Conservation (phyloP, 805 yeast genomes). For the Candida ovalis region DNA sequence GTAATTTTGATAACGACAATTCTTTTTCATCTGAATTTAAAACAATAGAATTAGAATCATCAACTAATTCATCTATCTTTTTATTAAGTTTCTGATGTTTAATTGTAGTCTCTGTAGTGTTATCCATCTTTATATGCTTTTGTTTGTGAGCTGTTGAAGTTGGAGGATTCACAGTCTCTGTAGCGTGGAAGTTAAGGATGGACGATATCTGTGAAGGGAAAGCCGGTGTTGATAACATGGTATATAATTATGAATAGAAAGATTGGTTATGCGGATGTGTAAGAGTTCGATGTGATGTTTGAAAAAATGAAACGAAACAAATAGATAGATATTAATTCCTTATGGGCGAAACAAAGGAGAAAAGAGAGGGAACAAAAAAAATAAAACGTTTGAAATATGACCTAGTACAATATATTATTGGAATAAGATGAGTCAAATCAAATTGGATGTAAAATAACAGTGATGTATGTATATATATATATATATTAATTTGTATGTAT, state of each 20-base stretch:
- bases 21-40: slow-evolving; percentile 16
- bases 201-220: slow-evolving; percentile 15
- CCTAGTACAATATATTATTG: too few relatives aligned
- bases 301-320: too few relatives aligned
- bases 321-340: not conserved
- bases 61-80: not conserved
- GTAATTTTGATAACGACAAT: slow-evolving; percentile 12
- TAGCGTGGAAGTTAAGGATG: slow-evolving; percentile 16
- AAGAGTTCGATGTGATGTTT: not conserved
- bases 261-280: not conserved
- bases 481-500: not conserved
- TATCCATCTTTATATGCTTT: not conserved
- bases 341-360: not conserved
- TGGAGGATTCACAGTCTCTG: not conserved
- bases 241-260: not conserved
- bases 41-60: not conserved
- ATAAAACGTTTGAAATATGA: not conserved
- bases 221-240: slow-evolving; percentile 20
- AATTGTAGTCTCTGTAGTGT: not conserved
- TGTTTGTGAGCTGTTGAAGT: slow-evolving; percentile 1
- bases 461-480: not conserved
- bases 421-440: too few relatives aligned
- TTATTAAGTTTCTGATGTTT: not conserved
- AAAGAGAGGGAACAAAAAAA: not conserved
- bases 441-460: not conserved